These are phyloP conservation scores for Eucalyptus erythrocorys DNA, from an alignment of 345 rosid genomes.

Conservation along the genomic window DNA sequence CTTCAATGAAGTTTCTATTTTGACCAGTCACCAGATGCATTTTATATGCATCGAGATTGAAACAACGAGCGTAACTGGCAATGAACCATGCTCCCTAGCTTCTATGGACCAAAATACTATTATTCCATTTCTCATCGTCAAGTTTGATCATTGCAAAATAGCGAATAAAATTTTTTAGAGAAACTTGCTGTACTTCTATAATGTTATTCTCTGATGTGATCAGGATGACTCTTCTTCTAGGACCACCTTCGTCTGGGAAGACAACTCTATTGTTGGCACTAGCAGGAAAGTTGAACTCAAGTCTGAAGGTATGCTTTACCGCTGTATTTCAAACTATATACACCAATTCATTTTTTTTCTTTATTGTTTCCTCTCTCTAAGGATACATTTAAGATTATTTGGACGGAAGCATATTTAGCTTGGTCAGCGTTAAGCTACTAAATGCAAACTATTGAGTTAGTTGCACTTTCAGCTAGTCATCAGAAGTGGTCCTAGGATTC, in stretches of 20 bases:
- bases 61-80: neutral
- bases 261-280: neutral
- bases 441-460: neutral
- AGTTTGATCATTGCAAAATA: neutral
- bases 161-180: neutral
- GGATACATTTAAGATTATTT: neutral
- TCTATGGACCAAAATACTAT: neutral
- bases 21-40: neutral
- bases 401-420: neutral
- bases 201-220: neutral
- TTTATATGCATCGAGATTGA: neutral
- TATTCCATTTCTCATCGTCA: neutral
- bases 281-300: neutral
- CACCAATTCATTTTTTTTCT: neutral
- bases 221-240: neutral
- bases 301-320: neutral
- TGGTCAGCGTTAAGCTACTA: neutral
- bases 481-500: neutral
- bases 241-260: neutral
- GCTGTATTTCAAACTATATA: neutral
- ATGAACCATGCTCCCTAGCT: neutral
- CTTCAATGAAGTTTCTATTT: neutral
- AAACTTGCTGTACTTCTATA: neutral
- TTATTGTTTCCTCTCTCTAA: neutral
- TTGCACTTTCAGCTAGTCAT: neutral